These are phyloP conservation scores for Lojkania enalia DNA, from an alignment of 2,329 filamentous ascomycete species.

Conservation along the genomic window DNA sequence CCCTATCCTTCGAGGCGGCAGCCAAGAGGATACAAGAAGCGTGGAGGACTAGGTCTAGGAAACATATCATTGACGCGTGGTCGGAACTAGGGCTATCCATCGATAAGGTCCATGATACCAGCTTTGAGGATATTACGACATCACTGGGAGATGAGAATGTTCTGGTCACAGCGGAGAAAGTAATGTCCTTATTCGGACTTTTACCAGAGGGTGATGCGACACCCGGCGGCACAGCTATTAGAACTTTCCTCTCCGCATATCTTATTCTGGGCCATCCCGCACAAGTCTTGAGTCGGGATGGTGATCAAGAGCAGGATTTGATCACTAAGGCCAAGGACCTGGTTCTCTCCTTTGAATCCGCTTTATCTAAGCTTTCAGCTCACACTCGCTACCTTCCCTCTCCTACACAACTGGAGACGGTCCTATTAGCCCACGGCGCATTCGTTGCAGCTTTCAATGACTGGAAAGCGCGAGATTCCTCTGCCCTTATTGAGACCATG, in stretches of 20 bases:
- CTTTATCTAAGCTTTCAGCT: slow-evolving; percentile 65
- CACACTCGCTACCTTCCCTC: slow-evolving; percentile 70
- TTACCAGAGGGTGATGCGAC: slow-evolving; percentile 59
- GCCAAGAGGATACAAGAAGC: slow-evolving; percentile 68
- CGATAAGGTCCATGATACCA: slow-evolving; percentile 68
- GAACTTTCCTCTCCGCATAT: slow-evolving; percentile 79
- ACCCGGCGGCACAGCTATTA: slow-evolving; percentile 66
- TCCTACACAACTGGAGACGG: slow-evolving; percentile 61
- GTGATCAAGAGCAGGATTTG: slow-evolving; percentile 69
- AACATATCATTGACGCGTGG: slow-evolving; percentile 67
- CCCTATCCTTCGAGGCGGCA: slow-evolving; percentile 63
- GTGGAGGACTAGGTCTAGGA: slow-evolving; percentile 66
- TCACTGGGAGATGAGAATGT: slow-evolving; percentile 69
- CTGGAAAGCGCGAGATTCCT: slow-evolving; percentile 81
- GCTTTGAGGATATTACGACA: slow-evolving; percentile 73
- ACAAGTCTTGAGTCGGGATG: slow-evolving; percentile 75
- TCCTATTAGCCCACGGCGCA: slow-evolving; percentile 71
- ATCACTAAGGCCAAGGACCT: slow-evolving; percentile 78
- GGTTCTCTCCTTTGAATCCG: slow-evolving; percentile 76
- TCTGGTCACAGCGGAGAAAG: slow-evolving; percentile 65
- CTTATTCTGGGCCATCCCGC: slow-evolving; percentile 78
- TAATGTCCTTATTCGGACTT: slow-evolving; percentile 71
- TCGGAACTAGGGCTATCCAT: slow-evolving; percentile 68
- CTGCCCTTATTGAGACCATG: slow-evolving; percentile 79
- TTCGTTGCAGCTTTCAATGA: slow-evolving; percentile 80